Evolutionary conservation across 2,329 filamentous ascomycete genomes (phyloP).

Genomic region (Alternaria viburni): DNA sequence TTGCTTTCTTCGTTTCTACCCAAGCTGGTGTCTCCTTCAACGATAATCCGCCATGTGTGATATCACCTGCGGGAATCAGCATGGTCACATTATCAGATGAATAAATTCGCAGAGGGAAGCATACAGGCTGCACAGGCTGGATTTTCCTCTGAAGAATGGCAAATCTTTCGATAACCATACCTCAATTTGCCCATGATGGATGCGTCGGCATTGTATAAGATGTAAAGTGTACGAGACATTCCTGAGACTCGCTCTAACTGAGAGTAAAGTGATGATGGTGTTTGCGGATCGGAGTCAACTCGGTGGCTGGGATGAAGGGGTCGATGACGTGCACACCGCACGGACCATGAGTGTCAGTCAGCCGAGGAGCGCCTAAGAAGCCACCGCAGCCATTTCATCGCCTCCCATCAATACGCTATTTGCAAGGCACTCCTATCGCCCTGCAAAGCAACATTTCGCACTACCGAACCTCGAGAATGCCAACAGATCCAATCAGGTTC

Average conservation of each 20-base stretch:
- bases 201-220: neutral
- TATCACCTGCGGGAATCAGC: neutral
- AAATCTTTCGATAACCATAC: neutral
- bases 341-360: neutral
- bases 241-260: neutral
- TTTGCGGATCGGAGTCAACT: neutral
- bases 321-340: neutral
- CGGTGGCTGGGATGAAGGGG: neutral
- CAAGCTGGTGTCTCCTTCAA: neutral
- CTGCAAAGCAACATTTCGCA: neutral
- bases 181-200: neutral
- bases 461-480: neutral
- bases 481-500: neutral
- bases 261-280: neutral
- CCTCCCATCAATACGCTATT: neutral
- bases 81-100: neutral
- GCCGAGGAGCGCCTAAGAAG: neutral
- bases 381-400: neutral
- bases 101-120: neutral
- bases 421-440: neutral
- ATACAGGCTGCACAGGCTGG: conserved; percentile 1
- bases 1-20: neutral
- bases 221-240: neutral
- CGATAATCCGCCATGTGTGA: neutral
- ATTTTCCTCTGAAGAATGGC: neutral